Percentiles rank a stretch among this genome's conserved stretches.
phyloP scores from a whole-genome alignment of 768 basidiomycete genomes.

The Lactifluus echinatus region DNA sequence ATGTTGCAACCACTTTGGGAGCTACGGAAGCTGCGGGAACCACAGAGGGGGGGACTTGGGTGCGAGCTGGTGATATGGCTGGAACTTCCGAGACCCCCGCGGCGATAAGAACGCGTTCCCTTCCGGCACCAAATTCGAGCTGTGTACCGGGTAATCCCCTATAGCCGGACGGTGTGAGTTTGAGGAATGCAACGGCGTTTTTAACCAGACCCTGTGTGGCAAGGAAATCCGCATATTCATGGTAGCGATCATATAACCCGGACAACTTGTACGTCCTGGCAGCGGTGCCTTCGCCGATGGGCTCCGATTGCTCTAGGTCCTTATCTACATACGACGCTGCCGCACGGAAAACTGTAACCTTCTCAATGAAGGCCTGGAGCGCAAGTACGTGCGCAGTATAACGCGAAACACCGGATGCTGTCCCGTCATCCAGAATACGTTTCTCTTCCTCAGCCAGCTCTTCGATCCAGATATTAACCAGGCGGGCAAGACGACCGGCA shows the following conservation, averaged over 20 bases:
- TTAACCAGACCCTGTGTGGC: constrained; percentile 83
- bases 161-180: constrained; percentile 73
- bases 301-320: constrained; percentile 43
- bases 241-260: constrained; percentile 82
- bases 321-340: constrained; percentile 74
- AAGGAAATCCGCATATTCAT: constrained; percentile 91
- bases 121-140: constrained; percentile 34
- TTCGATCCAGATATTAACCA: constrained; percentile 87
- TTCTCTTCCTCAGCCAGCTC: constrained; percentile 84
- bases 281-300: constrained; percentile 34
- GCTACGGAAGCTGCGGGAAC: constrained; percentile 21
- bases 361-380: constrained; percentile 91
- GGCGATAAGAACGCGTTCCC: constrained; percentile 39
- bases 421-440: constrained; percentile 34
- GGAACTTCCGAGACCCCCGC: constrained; percentile 26
- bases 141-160: constrained; percentile 42
- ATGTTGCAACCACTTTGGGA: constrained; percentile 16
- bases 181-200: constrained; percentile 72
- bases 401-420: constrained; percentile 38
- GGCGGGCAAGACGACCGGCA: constrained; percentile 76
- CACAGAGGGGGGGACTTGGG: constrained; percentile 15
- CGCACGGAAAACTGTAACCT: constrained; percentile 87
- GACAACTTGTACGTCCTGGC: constrained; percentile 74
- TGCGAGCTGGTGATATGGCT: constrained; percentile 23
- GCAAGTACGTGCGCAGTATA: constrained; percentile 81